Base-by-base conservation (phyloP, 306 rosid species). In the Luffa aegyptiaca region DNA sequence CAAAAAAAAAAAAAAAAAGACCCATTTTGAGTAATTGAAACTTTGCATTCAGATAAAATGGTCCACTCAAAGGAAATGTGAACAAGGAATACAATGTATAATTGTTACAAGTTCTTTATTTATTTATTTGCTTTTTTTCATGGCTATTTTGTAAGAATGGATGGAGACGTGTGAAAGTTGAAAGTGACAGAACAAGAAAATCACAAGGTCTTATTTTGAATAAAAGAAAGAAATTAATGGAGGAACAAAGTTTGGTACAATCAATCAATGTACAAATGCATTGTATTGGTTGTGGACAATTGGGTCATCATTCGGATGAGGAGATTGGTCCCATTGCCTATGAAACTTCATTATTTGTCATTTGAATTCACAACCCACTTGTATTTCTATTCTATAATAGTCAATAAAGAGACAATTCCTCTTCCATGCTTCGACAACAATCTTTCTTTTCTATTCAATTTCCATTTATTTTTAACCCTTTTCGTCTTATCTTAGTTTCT, bases 321-420 rank as follows among this genome's bases (percentile, higher is more conserved):
- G 31, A 52, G 66, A 20, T 18, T 76, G 79, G 79, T 55, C 66
- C 79, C 79, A 52, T 56, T 75, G 65, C 35, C 9, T 56, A 76
- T 9, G 20, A n/a, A 55, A 49, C 5, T 18, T 55, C 51, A 76
- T 52, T 55, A 52, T 76, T 76, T 76, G 66, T 37, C 49, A 76
- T 37, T 76, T 76, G 51, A 76, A 76, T 76, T 56, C 65, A 76
- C 31, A 55, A 76, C 66, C 79, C 79, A 76, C 65, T 76, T 52
- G 20, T 36, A 55, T 55, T 35, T 46, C 66, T 76, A 76, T 76
- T 53, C 79, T 56, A 35, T 76, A 73, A 31, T 33, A 46, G 5
- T 73, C 78, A 73, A 73, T 49, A 2, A 71, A 49, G n/a, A 49
- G 44, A 73, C 78, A 73, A 49, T 14, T 73, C 78, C 58, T 46